Evolutionary conservation across 306 rosid genomes (phyloP).

Genomic region (Hylodesmum podocarpum): DNA sequence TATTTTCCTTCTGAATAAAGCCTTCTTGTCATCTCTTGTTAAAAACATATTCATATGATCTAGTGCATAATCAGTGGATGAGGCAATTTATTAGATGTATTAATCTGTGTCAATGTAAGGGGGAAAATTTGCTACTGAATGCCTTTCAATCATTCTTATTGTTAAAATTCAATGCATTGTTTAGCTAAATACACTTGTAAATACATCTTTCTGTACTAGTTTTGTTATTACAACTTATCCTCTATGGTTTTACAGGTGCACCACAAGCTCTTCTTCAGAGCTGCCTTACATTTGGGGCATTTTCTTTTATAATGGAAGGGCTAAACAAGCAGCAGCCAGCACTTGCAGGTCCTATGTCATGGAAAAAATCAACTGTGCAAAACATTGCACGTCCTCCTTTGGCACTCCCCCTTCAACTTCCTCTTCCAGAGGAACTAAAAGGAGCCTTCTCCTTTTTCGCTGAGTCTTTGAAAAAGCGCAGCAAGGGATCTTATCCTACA

Average conservation of each 20-base stretch:
- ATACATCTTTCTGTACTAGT: conserved; percentile 5
- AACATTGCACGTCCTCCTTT: conserved; percentile 32
- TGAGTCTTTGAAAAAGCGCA: conserved; percentile 62
- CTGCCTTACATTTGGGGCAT: conserved; percentile 93
- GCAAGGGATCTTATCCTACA: conserved; percentile 42
- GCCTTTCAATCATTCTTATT: neutral
- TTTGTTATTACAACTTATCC: conserved; percentile 14
- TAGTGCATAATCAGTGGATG: neutral
- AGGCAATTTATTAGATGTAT: neutral
- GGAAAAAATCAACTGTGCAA: conserved; percentile 39
- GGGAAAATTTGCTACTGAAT: neutral
- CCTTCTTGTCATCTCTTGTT: neutral
- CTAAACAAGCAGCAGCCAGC: conserved; percentile 95
- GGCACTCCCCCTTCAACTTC: conserved; percentile 71
- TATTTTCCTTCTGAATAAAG: no score
- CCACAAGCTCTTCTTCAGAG: conserved; percentile 96
- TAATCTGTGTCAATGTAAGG: neutral
- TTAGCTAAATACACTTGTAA: conserved; percentile 4
- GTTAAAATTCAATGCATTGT: neutral
- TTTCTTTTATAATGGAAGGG: conserved; percentile 84
- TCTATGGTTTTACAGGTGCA: conserved; percentile 61
- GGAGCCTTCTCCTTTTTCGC: conserved; percentile 70
- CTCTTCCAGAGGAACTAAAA: conserved; percentile 76
- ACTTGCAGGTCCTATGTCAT: conserved; percentile 69
- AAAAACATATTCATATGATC: neutral